Evolutionary conservation across 768 basidiomycete genomes (phyloP).

Genomic region (Nidularia pulvinata): DNA sequence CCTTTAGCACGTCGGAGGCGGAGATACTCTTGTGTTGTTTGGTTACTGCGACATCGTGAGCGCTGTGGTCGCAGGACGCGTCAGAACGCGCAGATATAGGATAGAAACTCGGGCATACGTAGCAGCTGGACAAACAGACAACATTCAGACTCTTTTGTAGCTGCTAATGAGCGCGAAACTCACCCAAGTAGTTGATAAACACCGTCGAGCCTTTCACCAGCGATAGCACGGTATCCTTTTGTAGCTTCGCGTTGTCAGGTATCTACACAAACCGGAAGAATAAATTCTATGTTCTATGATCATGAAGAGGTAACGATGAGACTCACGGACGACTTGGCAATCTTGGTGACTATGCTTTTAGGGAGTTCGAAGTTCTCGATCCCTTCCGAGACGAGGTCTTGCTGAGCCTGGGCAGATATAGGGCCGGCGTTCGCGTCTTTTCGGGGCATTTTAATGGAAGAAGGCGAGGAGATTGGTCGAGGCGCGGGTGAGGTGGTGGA

Average conservation of each 20-base stretch:
- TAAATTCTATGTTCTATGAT: too few relatives aligned
- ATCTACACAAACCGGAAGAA: conserved; percentile 46
- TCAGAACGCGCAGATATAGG: conserved; percentile 2
- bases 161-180: conserved; percentile 17
- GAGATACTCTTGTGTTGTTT: conserved; percentile 89
- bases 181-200: conserved; percentile 94
- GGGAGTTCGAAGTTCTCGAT: conserved; percentile 92
- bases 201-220: conserved; percentile 90
- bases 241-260: conserved; percentile 82
- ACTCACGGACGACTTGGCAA: conserved; percentile 82
- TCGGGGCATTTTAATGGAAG: conserved; percentile 55
- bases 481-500: background rate
- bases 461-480: background rate
- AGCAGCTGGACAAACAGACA: conserved; percentile 32
- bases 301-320: background rate
- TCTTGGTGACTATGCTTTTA: conserved; percentile 77
- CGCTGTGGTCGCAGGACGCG: conserved; percentile 70
- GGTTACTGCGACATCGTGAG: conserved; percentile 85
- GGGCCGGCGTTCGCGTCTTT: conserved; percentile 57
- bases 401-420: conserved; percentile 75
- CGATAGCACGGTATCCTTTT: conserved; percentile 87
- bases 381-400: conserved; percentile 78
- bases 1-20: conserved; percentile 88
- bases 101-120: conserved; percentile 31
- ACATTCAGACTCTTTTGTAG: background rate